These are phyloP conservation scores for Hypholoma fasciculare DNA, from an alignment of 768 basidiomycete species.

Conservation along the genomic window DNA sequence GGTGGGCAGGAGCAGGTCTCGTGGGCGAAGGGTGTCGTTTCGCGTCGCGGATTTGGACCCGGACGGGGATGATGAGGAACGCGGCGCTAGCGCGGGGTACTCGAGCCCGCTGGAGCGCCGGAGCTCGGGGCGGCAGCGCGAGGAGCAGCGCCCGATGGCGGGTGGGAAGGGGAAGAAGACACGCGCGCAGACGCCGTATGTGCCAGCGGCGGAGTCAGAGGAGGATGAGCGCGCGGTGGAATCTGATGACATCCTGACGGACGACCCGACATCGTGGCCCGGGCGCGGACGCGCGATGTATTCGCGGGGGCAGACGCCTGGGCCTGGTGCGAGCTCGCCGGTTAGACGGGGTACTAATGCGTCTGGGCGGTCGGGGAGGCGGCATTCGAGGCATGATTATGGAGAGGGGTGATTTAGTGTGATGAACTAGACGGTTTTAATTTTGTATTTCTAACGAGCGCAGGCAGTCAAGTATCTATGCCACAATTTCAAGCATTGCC, in stretches of 20 bases:
- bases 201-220: not conserved
- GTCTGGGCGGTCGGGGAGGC: too few relatives aligned
- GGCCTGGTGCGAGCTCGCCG: slow-evolving; percentile 16
- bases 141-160: not conserved
- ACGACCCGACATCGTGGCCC: not conserved
- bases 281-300: slow-evolving; percentile 6
- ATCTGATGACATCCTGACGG: not conserved
- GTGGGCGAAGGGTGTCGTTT: slow-evolving; percentile 61
- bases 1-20: slow-evolving; percentile 50
- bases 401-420: too few relatives aligned
- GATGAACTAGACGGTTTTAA: too few relatives aligned
- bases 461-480: too few relatives aligned
- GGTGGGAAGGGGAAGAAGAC: slow-evolving; percentile 11
- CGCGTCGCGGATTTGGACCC: slow-evolving; percentile 29
- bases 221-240: not conserved
- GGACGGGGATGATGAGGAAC: slow-evolving; percentile 20
- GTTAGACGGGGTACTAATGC: not conserved
- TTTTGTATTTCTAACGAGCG: too few relatives aligned
- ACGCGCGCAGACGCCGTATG: slow-evolving; percentile 7
- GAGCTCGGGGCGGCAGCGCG: not conserved
- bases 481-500: too few relatives aligned
- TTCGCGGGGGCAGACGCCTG: slow-evolving; percentile 31
- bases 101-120: not conserved
- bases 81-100: not conserved
- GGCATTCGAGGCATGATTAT: too few relatives aligned